These are phyloP conservation scores for Athelia psychrophila DNA, from an alignment of 1,284 basidiomycete species.

Conservation along the genomic window DNA sequence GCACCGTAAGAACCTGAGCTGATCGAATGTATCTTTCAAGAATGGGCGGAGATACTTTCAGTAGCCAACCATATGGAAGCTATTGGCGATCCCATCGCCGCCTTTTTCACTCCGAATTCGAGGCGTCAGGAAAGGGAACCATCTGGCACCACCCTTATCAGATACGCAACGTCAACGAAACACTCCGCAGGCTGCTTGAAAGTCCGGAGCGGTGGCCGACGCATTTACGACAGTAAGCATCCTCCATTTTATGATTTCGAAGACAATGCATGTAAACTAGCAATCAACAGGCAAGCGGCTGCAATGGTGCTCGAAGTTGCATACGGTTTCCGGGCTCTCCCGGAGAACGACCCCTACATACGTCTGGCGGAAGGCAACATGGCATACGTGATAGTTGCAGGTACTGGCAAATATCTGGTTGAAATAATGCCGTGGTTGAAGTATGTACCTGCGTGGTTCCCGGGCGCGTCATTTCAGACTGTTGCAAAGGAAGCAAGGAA, in stretches of 20 bases:
- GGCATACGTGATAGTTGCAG: constrained; percentile 11
- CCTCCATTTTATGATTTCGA: background rate
- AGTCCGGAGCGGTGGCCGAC: constrained; percentile 5
- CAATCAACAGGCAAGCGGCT: constrained; percentile 1
- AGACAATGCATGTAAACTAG: background rate
- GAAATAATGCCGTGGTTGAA: constrained; percentile 10
- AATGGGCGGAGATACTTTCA: constrained; percentile 30
- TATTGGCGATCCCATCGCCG: constrained; percentile 17
- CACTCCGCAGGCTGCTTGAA: constrained; percentile 2
- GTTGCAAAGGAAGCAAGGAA: constrained; percentile 13
- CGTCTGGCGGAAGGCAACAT: constrained; percentile 10
- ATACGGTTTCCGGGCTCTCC: constrained; percentile 9
- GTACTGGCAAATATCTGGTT: constrained; percentile 15
- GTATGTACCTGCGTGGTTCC: constrained; percentile 25
- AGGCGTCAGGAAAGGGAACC: background rate
- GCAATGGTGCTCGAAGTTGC: constrained; percentile 7
- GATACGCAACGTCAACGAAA: background rate
- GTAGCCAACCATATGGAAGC: constrained; percentile 20
- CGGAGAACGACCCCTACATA: constrained; percentile 12
- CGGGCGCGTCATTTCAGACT: constrained; percentile 26
- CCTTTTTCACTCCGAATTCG: constrained; percentile 8
- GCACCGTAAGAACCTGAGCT: too few relatives aligned
- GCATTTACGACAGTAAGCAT: constrained; percentile 5
- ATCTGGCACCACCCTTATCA: background rate
- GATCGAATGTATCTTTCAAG: too few relatives aligned